Base-by-base conservation (phyloP, 306 rosid genomes). In the Vigna radiata region DNA sequence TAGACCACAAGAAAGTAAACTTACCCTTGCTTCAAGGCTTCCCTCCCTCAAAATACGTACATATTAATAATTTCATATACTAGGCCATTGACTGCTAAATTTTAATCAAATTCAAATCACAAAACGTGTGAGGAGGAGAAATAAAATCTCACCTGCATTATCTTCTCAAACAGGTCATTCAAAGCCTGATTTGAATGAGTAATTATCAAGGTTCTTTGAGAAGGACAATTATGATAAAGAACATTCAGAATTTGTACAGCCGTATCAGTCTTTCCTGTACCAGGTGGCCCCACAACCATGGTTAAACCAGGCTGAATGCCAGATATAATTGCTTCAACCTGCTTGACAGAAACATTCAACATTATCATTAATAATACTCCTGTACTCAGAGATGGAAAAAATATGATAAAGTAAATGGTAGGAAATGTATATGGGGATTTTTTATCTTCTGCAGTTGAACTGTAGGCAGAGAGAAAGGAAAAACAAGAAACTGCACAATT, bases 281-380 rank as follows among this genome's bases (percentile, higher is more conserved):
- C 99, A 87, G 99, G 99, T 62, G 99, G 99, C 82, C 99, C 99
- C 59, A 95, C 99, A 80, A 91, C 97, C 99, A 92, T 95, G 56
- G 99, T 92, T 66, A 95, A 83, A 48, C 99, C 99, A 63, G 99
- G 98, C 87, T 95, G 99, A 81, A 92, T 82, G 56, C 99, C 99
- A 17, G 98, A 95, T 55, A 91, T 87, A 79, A 95, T 92, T 60
- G 99, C 97, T 72, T 90, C 97, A 79, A 89, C 84, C 99, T 95
- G 82, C 52, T 73, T 23, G 72, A 70, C 12, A 56, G 54, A 46
- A 74, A 79, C 5, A 68, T 78, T 59, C 44, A 37, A 65, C 33
- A 41, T 55, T 63, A 37, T 65, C 27, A 65, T 59, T 48, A 65
- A 53, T 37, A 33, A 53, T 29, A 65, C 50, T 71, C 48, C 43